Base-by-base conservation (phyloP, 2,329 filamentous ascomycete species). In the Geoglossum cookeanum region DNA sequence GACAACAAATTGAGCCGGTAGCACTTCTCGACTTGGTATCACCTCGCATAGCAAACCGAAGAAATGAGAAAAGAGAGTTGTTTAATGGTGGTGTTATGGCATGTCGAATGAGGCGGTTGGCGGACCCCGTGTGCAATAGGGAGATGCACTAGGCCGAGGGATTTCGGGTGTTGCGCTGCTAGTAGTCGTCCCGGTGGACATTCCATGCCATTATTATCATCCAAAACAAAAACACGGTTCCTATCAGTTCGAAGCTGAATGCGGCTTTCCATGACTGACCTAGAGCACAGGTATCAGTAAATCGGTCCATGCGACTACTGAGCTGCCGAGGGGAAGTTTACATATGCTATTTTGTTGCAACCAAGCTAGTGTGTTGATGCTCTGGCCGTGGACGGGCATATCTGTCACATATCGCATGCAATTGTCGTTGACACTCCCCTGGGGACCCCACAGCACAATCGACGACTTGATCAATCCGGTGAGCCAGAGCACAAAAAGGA, bases 401-500 rank as follows among this genome's bases (percentile, higher is more conserved):
- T 70, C 74, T 61, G 77, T 80, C 0, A 85, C 80, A 52, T 77
- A 73, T 15, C 77, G 64, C 60, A 78, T 74, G 67, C 81, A 85
- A 59, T 77, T 79, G 52, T 71, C 71, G 64, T 75, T 78, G n/a
- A 85, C 76, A 33, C 73, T 75, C 7, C 78, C 79, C 2, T 67
- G 63, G 0, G 79, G 76, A 0, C 81, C 80, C 75, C 79, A 85
- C 0, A 85, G 75, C 68, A 84, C 75, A 57, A 84, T 76, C 15
- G 74, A 74, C 4, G 80, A 71, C 48, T 83, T 77, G 52, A 85
- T 74, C 7, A 85, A 70, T 0, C 81, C 81, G 39, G 83, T 79
- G 42, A 84, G 70, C 80, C 80, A 85, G n/a, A 85, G 69, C 1
- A 84, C 72, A 59, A 84, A 83, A 58, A 84, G 71, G 61, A 84